These are phyloP conservation scores for Begonia fuchsioides DNA, from an alignment of 306 rosid species.

Conservation along the genomic window DNA sequence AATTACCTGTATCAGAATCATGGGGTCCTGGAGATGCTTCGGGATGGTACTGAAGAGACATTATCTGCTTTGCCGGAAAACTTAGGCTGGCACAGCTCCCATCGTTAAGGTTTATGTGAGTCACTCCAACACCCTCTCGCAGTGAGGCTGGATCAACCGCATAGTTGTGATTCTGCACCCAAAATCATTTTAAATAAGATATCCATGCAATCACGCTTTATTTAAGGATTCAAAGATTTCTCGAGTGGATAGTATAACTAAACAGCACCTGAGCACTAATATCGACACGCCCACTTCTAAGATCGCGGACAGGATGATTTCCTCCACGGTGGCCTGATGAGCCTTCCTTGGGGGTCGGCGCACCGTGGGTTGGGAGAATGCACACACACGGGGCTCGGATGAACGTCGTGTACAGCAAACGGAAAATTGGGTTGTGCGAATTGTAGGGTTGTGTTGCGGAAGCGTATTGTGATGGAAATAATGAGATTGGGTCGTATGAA, in stretches of 20 bases:
- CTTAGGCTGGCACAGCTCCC: slow-evolving; percentile 88
- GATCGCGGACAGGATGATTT: slow-evolving; percentile 89
- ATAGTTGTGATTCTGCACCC: slow-evolving; percentile 77
- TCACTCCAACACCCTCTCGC: slow-evolving; percentile 76
- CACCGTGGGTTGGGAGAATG: too few relatives aligned
- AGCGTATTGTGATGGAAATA: too few relatives aligned
- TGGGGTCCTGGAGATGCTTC: slow-evolving; percentile 99
- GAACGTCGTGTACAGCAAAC: too few relatives aligned
- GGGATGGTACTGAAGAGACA: slow-evolving; percentile 98
- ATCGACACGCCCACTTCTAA: slow-evolving; percentile 54
- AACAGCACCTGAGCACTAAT: slow-evolving; percentile 78
- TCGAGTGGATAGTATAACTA: background rate
- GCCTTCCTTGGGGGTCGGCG: too few relatives aligned
- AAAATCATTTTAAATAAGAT: too few relatives aligned
- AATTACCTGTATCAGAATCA: slow-evolving; percentile 80
- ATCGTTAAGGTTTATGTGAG: slow-evolving; percentile 81
- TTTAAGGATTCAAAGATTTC: too few relatives aligned
- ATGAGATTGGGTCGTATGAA: too few relatives aligned
- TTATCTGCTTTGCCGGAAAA: slow-evolving; percentile 52
- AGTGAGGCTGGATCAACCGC: slow-evolving; percentile 76
- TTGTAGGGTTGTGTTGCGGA: too few relatives aligned
- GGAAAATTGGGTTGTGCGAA: too few relatives aligned
- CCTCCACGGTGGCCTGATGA: slow-evolving; percentile 99
- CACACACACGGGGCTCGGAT: too few relatives aligned
- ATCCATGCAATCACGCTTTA: too few relatives aligned